These are phyloP conservation scores for Rhododendron ovatum DNA, from an alignment of 148 eudicot species.

Conservation along the genomic window DNA sequence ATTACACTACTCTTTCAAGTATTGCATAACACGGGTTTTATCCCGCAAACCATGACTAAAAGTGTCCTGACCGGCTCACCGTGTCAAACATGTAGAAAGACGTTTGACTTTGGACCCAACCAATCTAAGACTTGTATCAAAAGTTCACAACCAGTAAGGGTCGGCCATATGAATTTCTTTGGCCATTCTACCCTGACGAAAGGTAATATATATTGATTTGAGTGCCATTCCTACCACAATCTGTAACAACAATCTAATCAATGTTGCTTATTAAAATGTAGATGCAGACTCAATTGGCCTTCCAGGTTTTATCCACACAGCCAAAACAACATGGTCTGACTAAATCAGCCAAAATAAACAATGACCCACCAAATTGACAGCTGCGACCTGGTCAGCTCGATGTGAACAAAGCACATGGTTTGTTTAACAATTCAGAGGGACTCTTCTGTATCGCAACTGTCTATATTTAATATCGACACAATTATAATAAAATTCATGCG, in stretches of 20 bases:
- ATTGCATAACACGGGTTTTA: not conserved
- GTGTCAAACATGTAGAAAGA: not conserved
- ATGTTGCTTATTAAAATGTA: not conserved
- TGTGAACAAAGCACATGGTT: not conserved
- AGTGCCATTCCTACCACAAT: not conserved
- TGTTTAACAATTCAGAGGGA: not conserved
- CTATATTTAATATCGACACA: not conserved
- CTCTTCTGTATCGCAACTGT: not conserved
- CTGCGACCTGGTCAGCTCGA: not conserved
- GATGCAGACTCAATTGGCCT: not conserved
- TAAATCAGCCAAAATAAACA: not conserved
- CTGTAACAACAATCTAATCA: not conserved
- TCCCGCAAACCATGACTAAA: not conserved
- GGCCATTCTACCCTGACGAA: not conserved
- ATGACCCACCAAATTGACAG: conserved; percentile 1
- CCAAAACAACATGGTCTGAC: not conserved
- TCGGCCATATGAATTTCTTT: not conserved
- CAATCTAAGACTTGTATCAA: not conserved
- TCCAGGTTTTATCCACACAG: not conserved
- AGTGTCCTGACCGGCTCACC: not conserved
- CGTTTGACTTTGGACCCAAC: not conserved
- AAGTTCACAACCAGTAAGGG: not conserved
- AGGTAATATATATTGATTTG: not conserved
- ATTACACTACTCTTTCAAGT: not conserved
- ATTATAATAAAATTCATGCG: not conserved